These are phyloP conservation scores for Trichophyton rubrum DNA, from an alignment of 2,329 filamentous ascomycete species.

Conservation along the genomic window DNA sequence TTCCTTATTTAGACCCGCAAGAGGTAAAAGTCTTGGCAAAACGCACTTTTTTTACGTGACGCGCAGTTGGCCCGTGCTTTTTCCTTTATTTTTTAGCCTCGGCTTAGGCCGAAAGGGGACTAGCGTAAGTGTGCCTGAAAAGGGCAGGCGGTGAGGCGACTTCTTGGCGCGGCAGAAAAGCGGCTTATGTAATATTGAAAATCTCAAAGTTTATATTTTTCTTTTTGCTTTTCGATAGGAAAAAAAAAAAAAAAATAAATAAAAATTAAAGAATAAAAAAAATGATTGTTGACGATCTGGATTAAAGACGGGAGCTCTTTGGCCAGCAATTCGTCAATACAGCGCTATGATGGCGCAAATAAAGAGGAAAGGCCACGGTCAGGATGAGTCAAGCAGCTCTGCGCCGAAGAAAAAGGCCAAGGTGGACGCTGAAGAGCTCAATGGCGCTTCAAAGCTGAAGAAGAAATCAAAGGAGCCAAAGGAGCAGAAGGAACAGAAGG, in stretches of 20 bases:
- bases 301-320: not conserved
- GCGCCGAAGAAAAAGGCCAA: slow-evolving; percentile 25
- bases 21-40: slow-evolving; percentile 4
- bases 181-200: slow-evolving; percentile 9
- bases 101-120: not conserved
- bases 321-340: not conserved
- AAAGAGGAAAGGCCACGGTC: slow-evolving; percentile 34
- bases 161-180: not conserved
- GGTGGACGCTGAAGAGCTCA: slow-evolving; percentile 19
- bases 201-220: slow-evolving; percentile 6
- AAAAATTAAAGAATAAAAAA: not conserved
- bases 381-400: slow-evolving; percentile 24
- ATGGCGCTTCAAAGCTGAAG: slow-evolving; percentile 13
- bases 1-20: not conserved
- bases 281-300: not conserved
- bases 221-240: not conserved
- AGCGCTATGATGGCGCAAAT: slow-evolving; percentile 30
- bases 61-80: not conserved
- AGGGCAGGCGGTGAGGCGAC: not conserved
- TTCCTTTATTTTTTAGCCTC: not conserved
- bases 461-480: slow-evolving; percentile 13
- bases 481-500: slow-evolving; percentile 13
- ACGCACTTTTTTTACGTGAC: not conserved
- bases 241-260: no score
- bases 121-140: not conserved